Conservation (phyloP, 2,329 filamentous ascomycete species). For the Purpureocillium lavendulum region DNA sequence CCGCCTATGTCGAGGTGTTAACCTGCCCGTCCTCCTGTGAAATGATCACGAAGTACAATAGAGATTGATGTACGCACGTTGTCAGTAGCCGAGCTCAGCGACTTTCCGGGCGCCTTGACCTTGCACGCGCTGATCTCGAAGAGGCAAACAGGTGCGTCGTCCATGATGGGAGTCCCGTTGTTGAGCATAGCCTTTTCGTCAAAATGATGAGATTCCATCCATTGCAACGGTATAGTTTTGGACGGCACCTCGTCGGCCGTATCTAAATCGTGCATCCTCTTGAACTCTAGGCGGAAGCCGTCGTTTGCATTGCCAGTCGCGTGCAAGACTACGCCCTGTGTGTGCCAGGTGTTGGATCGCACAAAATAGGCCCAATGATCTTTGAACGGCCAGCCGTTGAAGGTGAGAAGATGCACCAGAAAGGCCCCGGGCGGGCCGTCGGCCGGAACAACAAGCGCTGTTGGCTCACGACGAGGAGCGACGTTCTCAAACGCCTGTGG, state of each 20-base stretch:
- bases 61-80: neutral
- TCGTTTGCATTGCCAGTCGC: constrained; percentile 21
- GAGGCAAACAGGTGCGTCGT: constrained; percentile 13
- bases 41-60: neutral
- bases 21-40: neutral
- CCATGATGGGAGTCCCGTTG: constrained; percentile 9
- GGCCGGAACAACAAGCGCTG: neutral
- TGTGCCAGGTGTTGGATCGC: constrained; percentile 6
- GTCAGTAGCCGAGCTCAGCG: constrained; percentile 5
- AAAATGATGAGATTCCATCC: constrained; percentile 15
- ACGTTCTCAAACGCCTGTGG: no score
- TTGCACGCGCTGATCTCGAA: constrained; percentile 17
- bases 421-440: constrained; percentile 13
- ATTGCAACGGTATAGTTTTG: constrained; percentile 18
- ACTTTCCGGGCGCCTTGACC: constrained; percentile 10
- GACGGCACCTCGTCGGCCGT: constrained; percentile 8
- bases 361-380: constrained; percentile 27
- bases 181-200: constrained; percentile 18
- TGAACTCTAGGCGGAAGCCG: constrained; percentile 21
- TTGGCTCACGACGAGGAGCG: no score
- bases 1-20: neutral
- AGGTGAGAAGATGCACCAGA: constrained; percentile 19
- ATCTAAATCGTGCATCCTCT: constrained; percentile 16
- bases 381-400: constrained; percentile 22
- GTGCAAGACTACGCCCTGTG: constrained; percentile 19